Conservation (phyloP, 2,329 filamentous ascomycete species). For the Neopestalotiopsis sp. region DNA sequence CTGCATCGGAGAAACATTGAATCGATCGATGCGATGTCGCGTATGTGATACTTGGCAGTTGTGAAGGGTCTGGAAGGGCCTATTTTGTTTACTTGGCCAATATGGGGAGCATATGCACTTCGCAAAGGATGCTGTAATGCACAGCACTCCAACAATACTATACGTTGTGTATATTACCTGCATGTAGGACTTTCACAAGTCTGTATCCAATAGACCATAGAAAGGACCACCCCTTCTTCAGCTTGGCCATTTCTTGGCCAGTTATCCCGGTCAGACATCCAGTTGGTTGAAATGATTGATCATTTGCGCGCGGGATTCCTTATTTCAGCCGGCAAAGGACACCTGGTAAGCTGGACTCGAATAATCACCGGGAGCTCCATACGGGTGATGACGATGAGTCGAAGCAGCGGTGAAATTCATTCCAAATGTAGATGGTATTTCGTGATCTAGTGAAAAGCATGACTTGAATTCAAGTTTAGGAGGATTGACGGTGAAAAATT, state of each 20-base stretch:
- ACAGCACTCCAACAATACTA: neutral
- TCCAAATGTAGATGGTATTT: neutral
- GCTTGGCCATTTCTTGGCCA: neutral
- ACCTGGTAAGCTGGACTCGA: neutral
- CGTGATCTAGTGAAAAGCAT: neutral
- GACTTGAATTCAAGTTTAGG: neutral
- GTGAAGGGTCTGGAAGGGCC: neutral
- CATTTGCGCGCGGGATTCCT: neutral
- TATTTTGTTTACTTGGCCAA: conserved; percentile 4
- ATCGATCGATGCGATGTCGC: neutral
- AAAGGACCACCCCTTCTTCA: neutral
- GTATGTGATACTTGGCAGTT: neutral
- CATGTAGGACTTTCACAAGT: neutral
- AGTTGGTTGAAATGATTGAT: neutral
- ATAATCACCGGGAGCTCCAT: neutral
- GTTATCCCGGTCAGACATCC: neutral
- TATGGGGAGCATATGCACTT: neutral
- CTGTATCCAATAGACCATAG: neutral
- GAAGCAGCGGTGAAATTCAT: neutral
- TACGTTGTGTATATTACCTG: neutral
- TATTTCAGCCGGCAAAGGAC: neutral
- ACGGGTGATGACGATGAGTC: neutral
- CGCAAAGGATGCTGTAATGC: neutral
- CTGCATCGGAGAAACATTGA: neutral
- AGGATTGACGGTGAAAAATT: neutral